Evolutionary conservation across 148 eudicot genomes (phyloP).

Genomic region (Chenopodium quinoa): DNA sequence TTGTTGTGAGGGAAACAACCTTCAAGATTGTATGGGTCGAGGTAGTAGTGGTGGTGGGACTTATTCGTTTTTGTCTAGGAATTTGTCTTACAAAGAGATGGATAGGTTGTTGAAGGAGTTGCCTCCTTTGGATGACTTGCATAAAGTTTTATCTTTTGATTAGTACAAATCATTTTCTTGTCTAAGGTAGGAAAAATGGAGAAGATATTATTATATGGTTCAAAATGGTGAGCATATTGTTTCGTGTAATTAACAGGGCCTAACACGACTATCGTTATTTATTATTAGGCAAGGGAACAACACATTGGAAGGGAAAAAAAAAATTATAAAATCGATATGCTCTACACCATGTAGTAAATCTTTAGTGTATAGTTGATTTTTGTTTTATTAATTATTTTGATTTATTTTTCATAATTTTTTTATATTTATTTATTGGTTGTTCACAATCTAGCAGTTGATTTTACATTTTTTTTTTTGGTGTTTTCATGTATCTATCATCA

Average conservation of each 20-base stretch:
- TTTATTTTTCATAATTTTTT: background rate
- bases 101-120: slow-evolving; percentile 42
- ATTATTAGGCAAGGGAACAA: background rate
- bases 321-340: too few relatives aligned
- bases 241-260: background rate
- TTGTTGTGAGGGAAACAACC: background rate
- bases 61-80: slow-evolving; percentile 25
- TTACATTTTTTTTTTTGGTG: too few relatives aligned
- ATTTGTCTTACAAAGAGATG: slow-evolving; percentile 41
- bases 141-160: slow-evolving; percentile 26
- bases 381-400: background rate
- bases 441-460: background rate
- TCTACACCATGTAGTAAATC: background rate
- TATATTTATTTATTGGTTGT: background rate
- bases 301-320: background rate
- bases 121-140: slow-evolving; percentile 46
- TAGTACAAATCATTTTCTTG: background rate
- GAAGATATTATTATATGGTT: background rate
- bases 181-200: background rate
- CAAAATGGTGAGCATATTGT: background rate
- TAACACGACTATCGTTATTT: too few relatives aligned
- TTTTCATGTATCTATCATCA: background rate
- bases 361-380: background rate
- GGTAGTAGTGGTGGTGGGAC: slow-evolving; percentile 6
- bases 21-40: background rate